Base-by-base conservation (phyloP, 805 yeast genomes). In the Metschnikowia bowlesiae region DNA sequence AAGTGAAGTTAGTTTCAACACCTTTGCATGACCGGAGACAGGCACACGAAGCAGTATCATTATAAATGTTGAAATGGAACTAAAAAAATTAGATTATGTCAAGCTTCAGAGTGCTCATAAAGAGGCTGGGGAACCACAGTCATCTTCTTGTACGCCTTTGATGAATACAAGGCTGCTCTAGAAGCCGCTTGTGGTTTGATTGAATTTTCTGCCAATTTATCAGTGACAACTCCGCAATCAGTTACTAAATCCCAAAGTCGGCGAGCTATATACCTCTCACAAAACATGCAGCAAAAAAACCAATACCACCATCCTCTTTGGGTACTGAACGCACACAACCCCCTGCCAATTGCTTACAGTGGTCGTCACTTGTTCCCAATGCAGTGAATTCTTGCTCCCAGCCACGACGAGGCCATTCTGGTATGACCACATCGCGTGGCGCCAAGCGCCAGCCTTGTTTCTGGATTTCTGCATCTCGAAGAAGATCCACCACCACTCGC, bases 291-390 rank as follows among this genome's bases (percentile, higher is more conserved):
- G 97, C 98, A 68, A 94, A 94, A 64, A 94, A 94, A 0, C 99
- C 99, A 60, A 94, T 94, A n/a, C 99, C 99, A 31, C 98, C 99
- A 65, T 94, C 99, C 40, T 79, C 85, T 53, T 82, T 84, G 0
- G 97, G 96, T 39, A 83, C 69, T 0, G 91, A 86, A 57, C 99
- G 75, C 0, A 94, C 83, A 69, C 97, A 91, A 0, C 94, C 92
- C 1, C 84, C 89, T 1, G 97, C 96, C 44, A 89, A 62, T 36
- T 57, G 55, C 48, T 59, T 64, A 44, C 67, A 54, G 36, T 69
- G 73, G 35, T 75, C 74, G 22, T 46, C 53, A 18, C 84, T 79
- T 39, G 73, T 69, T 11, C 63, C 68, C 10, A 71, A 32, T 6
- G 80, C 67, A 28, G 71, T 62, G 56, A 91, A 90, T 62, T 87